Percentiles rank a stretch among this genome's conserved stretches.
Conservation (phyloP, 805 yeast genomes). For the Brettanomyces anomalus region DNA sequence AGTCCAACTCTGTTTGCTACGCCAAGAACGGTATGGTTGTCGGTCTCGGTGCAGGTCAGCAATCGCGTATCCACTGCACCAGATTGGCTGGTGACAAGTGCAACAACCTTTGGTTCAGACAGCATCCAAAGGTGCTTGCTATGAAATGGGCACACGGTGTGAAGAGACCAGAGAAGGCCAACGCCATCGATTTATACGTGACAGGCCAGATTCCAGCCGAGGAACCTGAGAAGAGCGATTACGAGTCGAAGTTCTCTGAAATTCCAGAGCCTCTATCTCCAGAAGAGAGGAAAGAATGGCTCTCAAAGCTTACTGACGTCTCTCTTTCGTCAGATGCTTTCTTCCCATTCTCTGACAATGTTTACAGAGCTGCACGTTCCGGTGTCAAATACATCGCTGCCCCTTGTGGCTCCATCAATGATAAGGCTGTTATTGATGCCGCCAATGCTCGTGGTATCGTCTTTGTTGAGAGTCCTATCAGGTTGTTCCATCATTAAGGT, state of each 20-base stretch:
- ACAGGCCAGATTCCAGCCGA: conserved; percentile 83
- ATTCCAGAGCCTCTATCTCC: conserved; percentile 77
- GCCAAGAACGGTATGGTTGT: conserved; percentile 99
- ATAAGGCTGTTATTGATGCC: conserved; percentile 89
- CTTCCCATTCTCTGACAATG: conserved; percentile 99
- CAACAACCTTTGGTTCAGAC: conserved; percentile 99
- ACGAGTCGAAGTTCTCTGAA: conserved; percentile 77
- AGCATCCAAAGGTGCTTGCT: conserved; percentile 87
- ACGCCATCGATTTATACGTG: conserved; percentile 92
- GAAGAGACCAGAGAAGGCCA: conserved; percentile 97
- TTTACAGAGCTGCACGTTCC: conserved; percentile 92
- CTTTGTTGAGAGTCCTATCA: conserved; percentile 93
- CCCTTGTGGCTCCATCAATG: conserved; percentile 97
- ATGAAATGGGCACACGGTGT: conserved; percentile 98
- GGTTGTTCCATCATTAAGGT: conserved; percentile 89
- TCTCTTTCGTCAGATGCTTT: conserved; percentile 96
- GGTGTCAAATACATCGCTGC: conserved; percentile 97
- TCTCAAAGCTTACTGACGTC: conserved; percentile 68
- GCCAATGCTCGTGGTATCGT: conserved; percentile 88
- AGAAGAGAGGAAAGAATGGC: conserved; percentile 85
- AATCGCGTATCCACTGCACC: conserved; percentile 98
- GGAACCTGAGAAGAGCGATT: conserved; percentile 91
- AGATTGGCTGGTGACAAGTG: conserved; percentile 99
- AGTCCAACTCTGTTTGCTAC: conserved; percentile 96
- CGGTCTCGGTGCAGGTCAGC: conserved; percentile 99